These are phyloP conservation scores for Ministeria vibrans DNA, from an alignment of 78 protist genomes.

Conservation along the genomic window DNA sequence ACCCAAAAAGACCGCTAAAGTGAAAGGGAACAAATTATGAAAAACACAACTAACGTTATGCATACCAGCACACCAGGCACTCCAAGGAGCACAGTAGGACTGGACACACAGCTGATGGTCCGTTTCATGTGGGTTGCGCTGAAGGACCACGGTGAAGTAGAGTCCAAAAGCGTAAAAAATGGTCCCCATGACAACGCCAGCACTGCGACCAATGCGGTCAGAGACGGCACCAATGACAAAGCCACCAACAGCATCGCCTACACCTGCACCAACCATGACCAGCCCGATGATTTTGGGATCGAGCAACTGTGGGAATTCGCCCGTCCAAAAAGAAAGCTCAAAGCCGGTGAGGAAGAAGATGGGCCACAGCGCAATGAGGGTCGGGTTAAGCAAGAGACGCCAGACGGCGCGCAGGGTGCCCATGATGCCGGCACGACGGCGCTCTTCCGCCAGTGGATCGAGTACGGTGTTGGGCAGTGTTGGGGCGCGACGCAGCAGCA, in stretches of 20 bases:
- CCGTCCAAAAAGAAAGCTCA: conserved; percentile 2
- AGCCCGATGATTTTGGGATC: neutral
- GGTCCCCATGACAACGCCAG: neutral
- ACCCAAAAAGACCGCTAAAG: neutral
- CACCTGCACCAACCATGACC: neutral
- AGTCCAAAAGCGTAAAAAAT: neutral
- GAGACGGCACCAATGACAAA: neutral
- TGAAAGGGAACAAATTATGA: neutral
- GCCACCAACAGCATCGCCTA: conserved; percentile 1
- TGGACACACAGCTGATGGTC: neutral
- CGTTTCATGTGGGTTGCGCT: neutral
- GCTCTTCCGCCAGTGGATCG: too few relatives aligned
- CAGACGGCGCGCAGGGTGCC: too few relatives aligned
- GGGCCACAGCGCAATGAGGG: neutral
- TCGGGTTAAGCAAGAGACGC: too few relatives aligned
- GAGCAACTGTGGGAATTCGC: conserved; percentile 5
- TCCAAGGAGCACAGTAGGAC: neutral
- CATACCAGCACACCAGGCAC: neutral
- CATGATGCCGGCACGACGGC: too few relatives aligned
- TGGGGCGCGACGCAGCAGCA: neutral
- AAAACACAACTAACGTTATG: neutral
- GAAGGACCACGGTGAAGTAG: neutral
- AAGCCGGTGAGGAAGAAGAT: neutral
- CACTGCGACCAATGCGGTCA: conserved; percentile 9
- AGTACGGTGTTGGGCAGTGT: too few relatives aligned